Evolutionary conservation across 176 grass and related monocot species (phyloP).

Genomic region (Cenchrus purpureus): DNA sequence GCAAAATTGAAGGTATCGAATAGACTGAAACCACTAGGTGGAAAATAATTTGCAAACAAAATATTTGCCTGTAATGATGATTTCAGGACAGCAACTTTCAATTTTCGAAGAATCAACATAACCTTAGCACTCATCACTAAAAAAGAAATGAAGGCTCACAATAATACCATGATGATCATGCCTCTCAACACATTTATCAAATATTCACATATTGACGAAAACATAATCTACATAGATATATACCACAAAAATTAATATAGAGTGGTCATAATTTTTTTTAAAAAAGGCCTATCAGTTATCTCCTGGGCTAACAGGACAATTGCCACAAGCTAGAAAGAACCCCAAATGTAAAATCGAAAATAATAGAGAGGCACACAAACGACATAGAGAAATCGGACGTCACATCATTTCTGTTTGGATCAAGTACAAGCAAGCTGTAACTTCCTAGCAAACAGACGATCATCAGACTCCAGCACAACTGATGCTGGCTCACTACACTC

Average conservation of each 20-base stretch:
- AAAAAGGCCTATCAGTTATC: background rate
- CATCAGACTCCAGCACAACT: background rate
- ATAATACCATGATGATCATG: slow-evolving; percentile 14
- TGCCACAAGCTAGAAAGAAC: background rate
- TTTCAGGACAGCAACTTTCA: slow-evolving; percentile 14
- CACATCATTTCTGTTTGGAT: background rate
- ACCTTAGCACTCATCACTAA: background rate
- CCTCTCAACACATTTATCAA: slow-evolving; percentile 13
- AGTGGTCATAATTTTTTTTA: background rate
- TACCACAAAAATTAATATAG: background rate
- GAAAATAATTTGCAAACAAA: background rate
- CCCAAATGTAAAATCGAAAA: background rate
- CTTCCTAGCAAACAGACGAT: background rate
- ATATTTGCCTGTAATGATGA: background rate
- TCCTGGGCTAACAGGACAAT: background rate
- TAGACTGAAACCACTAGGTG: background rate
- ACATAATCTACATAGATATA: background rate
- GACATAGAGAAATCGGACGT: background rate
- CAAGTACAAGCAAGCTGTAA: background rate
- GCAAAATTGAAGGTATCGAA: background rate
- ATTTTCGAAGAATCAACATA: slow-evolving; percentile 4
- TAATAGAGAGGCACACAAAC: background rate
- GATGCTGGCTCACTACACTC: background rate
- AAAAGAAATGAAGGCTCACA: slow-evolving; percentile 30
- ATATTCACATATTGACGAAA: background rate